phyloP scores from a whole-genome alignment of 2,329 filamentous ascomycete species.

The Knufia petricola region DNA sequence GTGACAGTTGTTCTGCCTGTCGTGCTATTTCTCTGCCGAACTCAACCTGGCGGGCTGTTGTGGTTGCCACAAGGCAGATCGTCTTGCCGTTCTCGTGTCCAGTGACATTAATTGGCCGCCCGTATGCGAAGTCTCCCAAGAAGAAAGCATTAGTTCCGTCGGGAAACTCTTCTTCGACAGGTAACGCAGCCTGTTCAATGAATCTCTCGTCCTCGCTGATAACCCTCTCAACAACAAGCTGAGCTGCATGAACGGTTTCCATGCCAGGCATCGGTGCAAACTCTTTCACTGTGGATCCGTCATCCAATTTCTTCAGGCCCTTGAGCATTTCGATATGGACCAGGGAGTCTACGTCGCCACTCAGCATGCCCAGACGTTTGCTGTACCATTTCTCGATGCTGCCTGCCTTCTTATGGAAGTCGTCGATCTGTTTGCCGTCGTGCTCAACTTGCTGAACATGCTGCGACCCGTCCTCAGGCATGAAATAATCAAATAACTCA shows the following conservation, averaged over 20 bases:
- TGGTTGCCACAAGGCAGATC: slow-evolving; percentile 64
- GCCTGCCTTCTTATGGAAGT: slow-evolving; percentile 75
- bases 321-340: slow-evolving; percentile 91
- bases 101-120: slow-evolving; percentile 74
- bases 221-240: slow-evolving; percentile 82
- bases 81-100: slow-evolving; percentile 66
- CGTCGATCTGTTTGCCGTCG: slow-evolving; percentile 62
- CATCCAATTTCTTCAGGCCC: slow-evolving; percentile 79
- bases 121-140: slow-evolving; percentile 86
- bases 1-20: slow-evolving; percentile 58
- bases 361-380: slow-evolving; percentile 79
- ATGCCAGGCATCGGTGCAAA: slow-evolving; percentile 78
- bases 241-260: slow-evolving; percentile 82
- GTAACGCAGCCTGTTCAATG: slow-evolving; percentile 76
- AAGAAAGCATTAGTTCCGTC: slow-evolving; percentile 78
- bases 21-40: slow-evolving; percentile 68
- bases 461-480: slow-evolving; percentile 52
- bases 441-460: slow-evolving; percentile 63
- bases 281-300: slow-evolving; percentile 85
- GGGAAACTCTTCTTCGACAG: slow-evolving; percentile 87
- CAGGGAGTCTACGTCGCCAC: slow-evolving; percentile 77
- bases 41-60: slow-evolving; percentile 65
- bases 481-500: slow-evolving; percentile 79
- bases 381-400: slow-evolving; percentile 80
- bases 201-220: slow-evolving; percentile 87